These are phyloP conservation scores for Fraxinus latifolia DNA, from an alignment of 305 asterid genomes.

Conservation along the genomic window DNA sequence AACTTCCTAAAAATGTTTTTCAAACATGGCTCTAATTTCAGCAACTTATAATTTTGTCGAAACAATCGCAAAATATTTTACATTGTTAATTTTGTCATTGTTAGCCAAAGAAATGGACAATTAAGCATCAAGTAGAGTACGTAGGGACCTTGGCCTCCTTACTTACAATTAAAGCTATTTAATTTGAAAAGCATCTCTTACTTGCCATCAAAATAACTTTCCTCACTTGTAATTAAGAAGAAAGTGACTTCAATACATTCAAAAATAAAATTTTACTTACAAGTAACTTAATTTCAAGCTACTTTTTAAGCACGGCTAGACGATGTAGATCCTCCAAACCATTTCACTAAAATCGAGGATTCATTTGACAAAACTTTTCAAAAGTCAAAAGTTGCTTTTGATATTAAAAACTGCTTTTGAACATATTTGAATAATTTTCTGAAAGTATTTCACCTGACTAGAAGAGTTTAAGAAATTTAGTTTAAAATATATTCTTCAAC, in stretches of 20 bases:
- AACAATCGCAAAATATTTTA: neutral
- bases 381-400: neutral
- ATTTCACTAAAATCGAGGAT: neutral
- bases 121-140: neutral
- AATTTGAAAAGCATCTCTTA: neutral
- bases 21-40: too few relatives aligned
- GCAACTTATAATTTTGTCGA: neutral
- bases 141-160: neutral
- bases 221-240: neutral
- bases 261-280: neutral
- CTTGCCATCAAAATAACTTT: neutral
- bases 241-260: neutral
- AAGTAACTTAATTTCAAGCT: neutral
- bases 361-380: neutral
- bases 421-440: too few relatives aligned
- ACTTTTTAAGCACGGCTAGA: neutral
- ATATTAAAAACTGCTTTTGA: too few relatives aligned
- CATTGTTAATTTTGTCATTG: neutral
- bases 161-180: neutral
- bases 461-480: too few relatives aligned
- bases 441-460: neutral
- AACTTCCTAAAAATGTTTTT: too few relatives aligned
- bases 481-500: neutral
- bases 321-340: neutral
- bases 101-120: neutral